Base-by-base conservation (phyloP, 495 filamentous ascomycete genomes). In the Penicillium turbatum region DNA sequence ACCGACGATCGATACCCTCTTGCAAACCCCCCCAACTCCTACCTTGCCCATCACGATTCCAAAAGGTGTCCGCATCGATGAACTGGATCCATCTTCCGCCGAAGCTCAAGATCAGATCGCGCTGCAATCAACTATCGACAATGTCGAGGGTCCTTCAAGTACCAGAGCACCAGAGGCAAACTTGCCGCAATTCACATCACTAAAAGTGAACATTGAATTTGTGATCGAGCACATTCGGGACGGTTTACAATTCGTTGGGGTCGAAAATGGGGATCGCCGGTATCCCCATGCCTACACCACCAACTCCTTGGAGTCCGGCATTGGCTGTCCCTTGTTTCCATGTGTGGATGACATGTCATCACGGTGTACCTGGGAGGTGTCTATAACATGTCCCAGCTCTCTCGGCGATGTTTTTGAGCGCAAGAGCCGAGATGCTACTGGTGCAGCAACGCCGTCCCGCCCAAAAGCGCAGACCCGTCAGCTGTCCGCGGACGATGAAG, bases 281-380 rank as follows among this genome's bases (percentile, higher is more conserved):
- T 97, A 92, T 63, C 92, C 93, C 0, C 90, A 97, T 67, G 86
- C 87, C 1, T 99, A 92, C 65, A 92, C 95, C 0, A 89, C 85
- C 21, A 92, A 91, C 57, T 85, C 83, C 2, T 67, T 84, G 13
- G 84, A 84, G 44, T 82, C 89, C 5, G 90, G 91, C n/a, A 81
- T 81, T 34, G 86, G 89, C 5, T 92, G 83, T 49, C 87, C 86
- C 60, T 80, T 97, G 10, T 97, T 97, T 60, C 93, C 93, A 9
- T 97, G 92, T 57, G 76, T 97, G 21, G 95, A 97, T 64, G 87
- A 95, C 63, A 78, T 84, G 5, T 79, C 80, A 24, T 82, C 87
- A 29, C 81, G 89, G 49, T 92, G 85, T 65, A 83, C 82, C 1
- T 99, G 92, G 91, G 90, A 90, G 48, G 72, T 99, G 21, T 86